Conservation (phyloP, 2,329 filamentous ascomycete species). For the Alternaria conjuncta region DNA sequence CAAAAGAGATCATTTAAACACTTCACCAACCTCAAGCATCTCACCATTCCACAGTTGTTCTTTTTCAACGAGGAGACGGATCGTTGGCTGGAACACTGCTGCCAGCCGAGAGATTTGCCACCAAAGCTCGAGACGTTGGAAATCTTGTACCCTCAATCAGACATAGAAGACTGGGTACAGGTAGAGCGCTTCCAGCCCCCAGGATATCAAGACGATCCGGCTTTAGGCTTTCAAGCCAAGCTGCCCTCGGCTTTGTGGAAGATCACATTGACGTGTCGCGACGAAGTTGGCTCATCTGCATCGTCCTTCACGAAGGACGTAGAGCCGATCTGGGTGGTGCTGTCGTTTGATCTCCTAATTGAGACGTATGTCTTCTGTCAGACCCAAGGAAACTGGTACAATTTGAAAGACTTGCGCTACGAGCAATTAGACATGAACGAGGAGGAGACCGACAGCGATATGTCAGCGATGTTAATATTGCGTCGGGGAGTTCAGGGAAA, state of each 20-base stretch:
- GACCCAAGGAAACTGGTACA: background rate
- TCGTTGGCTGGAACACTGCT: background rate
- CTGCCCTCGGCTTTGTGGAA: constrained; percentile 2
- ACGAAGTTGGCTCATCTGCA: constrained; percentile 12
- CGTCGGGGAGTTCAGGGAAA: too few relatives aligned
- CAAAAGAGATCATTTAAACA: constrained; percentile 13
- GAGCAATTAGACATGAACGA: background rate
- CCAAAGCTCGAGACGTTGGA: constrained; percentile 21
- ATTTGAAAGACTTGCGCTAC: constrained; percentile 1
- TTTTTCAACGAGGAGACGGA: constrained; percentile 6
- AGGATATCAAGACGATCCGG: background rate
- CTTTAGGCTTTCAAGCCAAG: background rate
- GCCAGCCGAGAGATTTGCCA: constrained; percentile 17
- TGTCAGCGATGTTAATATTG: background rate
- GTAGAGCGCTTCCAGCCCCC: constrained; percentile 3
- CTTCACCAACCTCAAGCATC: constrained; percentile 15
- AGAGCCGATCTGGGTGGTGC: constrained; percentile 10
- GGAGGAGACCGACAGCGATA: background rate
- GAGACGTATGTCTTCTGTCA: constrained; percentile 16
- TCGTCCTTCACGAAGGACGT: constrained; percentile 10
- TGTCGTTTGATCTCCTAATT: constrained; percentile 5
- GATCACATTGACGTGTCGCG: constrained; percentile 20
- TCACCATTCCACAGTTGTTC: constrained; percentile 24
- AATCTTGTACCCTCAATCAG: constrained; percentile 18
- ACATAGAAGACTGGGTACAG: constrained; percentile 13